A percentile compares a stretch with the other conserved stretches of the same genome.
These are phyloP conservation scores for Stagonosporopsis chrysanthemi DNA, from an alignment of 2,329 filamentous ascomycete genomes.

Conservation along the genomic window DNA sequence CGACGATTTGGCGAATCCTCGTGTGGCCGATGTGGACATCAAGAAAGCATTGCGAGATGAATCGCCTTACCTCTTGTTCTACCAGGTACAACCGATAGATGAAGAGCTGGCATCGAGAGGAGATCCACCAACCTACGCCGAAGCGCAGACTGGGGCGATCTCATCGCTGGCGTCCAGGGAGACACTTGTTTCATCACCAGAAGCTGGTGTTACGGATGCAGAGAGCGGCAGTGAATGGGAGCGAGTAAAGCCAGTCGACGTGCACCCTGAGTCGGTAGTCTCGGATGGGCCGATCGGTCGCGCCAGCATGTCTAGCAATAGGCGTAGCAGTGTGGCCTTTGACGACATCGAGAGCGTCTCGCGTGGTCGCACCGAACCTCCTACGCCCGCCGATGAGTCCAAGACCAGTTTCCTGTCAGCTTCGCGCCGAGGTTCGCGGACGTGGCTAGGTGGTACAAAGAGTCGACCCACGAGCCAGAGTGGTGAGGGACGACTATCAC, in stretches of 20 bases:
- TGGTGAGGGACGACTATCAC: constrained; percentile 51
- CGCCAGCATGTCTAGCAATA: constrained; percentile 47
- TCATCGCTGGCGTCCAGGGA: constrained; percentile 39
- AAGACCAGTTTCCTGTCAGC: constrained; percentile 42
- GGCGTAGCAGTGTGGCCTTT: constrained; percentile 51
- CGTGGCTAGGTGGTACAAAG: constrained; percentile 43
- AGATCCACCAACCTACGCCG: constrained; percentile 53
- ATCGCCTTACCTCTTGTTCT: constrained; percentile 93
- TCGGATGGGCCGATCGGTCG: constrained; percentile 41
- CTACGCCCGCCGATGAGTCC: constrained; percentile 55
- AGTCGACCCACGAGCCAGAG: constrained; percentile 54
- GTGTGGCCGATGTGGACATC: constrained; percentile 80
- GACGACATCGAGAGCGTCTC: constrained; percentile 48
- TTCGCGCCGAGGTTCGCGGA: constrained; percentile 45
- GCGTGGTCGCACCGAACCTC: constrained; percentile 45
- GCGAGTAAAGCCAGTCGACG: constrained; percentile 25
- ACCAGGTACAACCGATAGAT: constrained; percentile 88
- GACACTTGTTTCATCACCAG: constrained; percentile 32
- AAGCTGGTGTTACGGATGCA: constrained; percentile 8
- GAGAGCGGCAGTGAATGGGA: constrained; percentile 38
- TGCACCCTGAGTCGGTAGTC: constrained; percentile 23
- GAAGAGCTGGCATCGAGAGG: constrained; percentile 62
- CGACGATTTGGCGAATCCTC: constrained; percentile 79
- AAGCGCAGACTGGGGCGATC: constrained; percentile 33
- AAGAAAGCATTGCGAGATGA: constrained; percentile 80